A percentile compares a stretch with the other conserved stretches of the same genome.
Conservation (phyloP, 2,329 filamentous ascomycete species). For the Raffaelea deltoideospora region DNA sequence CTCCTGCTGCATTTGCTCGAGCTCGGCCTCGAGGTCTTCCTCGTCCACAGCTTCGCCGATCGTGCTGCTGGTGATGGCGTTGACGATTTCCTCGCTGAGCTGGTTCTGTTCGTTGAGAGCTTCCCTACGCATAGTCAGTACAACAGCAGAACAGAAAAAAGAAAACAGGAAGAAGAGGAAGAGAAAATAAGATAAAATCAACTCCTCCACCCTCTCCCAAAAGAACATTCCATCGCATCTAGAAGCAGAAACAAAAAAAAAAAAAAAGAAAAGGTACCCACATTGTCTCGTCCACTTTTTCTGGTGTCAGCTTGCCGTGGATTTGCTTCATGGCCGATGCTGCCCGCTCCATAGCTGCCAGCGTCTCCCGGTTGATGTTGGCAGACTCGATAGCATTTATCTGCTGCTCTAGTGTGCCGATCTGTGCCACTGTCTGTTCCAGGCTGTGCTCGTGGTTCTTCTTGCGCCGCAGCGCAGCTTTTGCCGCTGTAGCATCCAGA, state of each 20-base stretch:
- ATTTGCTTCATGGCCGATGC: constrained; percentile 85
- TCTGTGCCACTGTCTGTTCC: constrained; percentile 80
- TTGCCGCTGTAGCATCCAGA: constrained; percentile 54
- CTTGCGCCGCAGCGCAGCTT: constrained; percentile 81
- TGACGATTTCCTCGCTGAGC: constrained; percentile 83
- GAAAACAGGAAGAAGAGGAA: background rate
- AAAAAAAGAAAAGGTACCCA: constrained; percentile 29
- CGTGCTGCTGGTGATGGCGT: constrained; percentile 61
- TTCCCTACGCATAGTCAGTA: constrained; percentile 45
- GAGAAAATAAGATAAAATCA: too few relatives aligned
- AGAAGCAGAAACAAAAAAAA: background rate
- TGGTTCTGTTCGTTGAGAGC: constrained; percentile 80
- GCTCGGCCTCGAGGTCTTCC: constrained; percentile 67
- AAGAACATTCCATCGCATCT: constrained; percentile 13
- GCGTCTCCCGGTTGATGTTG: constrained; percentile 96
- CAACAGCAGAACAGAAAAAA: background rate
- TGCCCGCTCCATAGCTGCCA: constrained; percentile 86
- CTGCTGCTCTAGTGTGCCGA: constrained; percentile 83
- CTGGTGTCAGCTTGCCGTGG: constrained; percentile 76
- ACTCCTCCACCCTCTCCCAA: too few relatives aligned
- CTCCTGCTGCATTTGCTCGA: constrained; percentile 81
- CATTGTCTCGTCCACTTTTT: constrained; percentile 94
- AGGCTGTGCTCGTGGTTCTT: constrained; percentile 86
- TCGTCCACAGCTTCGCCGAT: constrained; percentile 65
- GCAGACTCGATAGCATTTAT: constrained; percentile 95